Evolutionary conservation across 345 rosid genomes (phyloP), one percentile per base, ranked within the genome.

Genomic region (Pelargonium nanum): DNA sequence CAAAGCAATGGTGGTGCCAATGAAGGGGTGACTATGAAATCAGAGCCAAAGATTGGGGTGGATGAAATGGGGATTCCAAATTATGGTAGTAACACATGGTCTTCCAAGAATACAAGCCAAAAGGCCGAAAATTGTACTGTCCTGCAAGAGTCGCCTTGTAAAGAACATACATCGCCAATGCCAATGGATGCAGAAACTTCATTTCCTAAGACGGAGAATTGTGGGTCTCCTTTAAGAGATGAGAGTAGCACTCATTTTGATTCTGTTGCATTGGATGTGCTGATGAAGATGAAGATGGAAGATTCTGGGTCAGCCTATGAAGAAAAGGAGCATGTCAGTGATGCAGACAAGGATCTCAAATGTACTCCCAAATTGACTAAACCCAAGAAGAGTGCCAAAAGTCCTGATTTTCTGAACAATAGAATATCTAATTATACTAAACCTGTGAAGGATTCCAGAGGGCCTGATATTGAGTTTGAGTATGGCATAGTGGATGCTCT

Each of bases 401-500:
- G 79, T 67, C 75, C 78, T 54, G 81, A 78, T 60, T 68, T 63
- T 12, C 75, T 53, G 44, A 75, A 80, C 60, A 68, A 63, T 63
- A 76, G 71, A 62, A 79, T 72, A 19, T 75, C 87, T 56, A 83
- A 83, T 30, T 30, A 5, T 30, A 30, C 10, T 12, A 40, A 40
- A 40, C 48, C 48, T 17, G 48, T 10, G 16, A 40, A 40, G 48
- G 48, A 40, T 40, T 8, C 2, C 48, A 40, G 48, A 40, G 15
- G 48, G 15, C 48, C 10, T 12, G 17, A 40, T 68, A 72, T 77
- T 62, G 86, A 76, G 24, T 71, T 69, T 19, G 99, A 93, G 50
- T 83, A 80, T 72, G 96, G 92, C 62, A 77, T 89, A 19, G 75
- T 84, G 72, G 99, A 93, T 83, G 92, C 99, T 66, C 72, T 93